phyloP scores from a whole-genome alignment of 139 green algal genomes.

The Edaphochlamys debaryana region DNA sequence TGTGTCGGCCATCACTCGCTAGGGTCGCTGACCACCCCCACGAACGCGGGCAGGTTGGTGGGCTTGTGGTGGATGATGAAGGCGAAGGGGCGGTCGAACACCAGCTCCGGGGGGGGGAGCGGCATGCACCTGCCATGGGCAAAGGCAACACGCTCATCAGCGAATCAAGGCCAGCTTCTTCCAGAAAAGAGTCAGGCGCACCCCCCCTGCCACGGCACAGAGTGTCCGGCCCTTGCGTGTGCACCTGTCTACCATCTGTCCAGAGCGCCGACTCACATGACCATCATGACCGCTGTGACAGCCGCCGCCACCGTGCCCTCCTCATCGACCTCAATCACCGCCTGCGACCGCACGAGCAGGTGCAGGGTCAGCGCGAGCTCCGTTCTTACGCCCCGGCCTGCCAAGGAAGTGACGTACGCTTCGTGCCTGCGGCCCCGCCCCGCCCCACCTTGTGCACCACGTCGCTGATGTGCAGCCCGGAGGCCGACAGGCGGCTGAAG shows the following conservation, averaged over 20 bases:
- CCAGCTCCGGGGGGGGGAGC: background rate
- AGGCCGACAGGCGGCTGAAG: conserved; percentile 11
- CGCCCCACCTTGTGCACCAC: conserved; percentile 33
- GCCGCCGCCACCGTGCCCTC: conserved; percentile 36
- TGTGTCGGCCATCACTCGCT: background rate
- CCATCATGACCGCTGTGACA: conserved; percentile 17
- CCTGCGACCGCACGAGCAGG: background rate
- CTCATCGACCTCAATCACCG: conserved; percentile 39
- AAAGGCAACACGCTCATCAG: too few species aligned
- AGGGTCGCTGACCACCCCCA: conserved; percentile 24
- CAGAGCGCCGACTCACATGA: too few species aligned
- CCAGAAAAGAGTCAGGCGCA: too few species aligned
- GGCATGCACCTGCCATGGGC: background rate
- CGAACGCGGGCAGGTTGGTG: conserved; percentile 20
- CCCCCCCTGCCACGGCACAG: too few species aligned
- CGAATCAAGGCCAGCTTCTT: too few species aligned
- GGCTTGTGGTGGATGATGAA: conserved; percentile 38
- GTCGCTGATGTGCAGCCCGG: conserved; percentile 10
- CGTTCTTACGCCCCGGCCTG: too few species aligned
- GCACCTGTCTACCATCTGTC: too few species aligned
- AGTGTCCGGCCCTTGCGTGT: too few species aligned
- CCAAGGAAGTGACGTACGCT: too few species aligned
- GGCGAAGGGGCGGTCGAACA: conserved; percentile 31
- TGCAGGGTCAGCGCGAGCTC: too few species aligned
- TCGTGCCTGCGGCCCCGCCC: too few species aligned